A percentile compares a stretch with the other conserved stretches of the same genome.
These are phyloP conservation scores for Clarireedia hainanense DNA, from an alignment of 2,329 filamentous ascomycete genomes.

Conservation along the genomic window DNA sequence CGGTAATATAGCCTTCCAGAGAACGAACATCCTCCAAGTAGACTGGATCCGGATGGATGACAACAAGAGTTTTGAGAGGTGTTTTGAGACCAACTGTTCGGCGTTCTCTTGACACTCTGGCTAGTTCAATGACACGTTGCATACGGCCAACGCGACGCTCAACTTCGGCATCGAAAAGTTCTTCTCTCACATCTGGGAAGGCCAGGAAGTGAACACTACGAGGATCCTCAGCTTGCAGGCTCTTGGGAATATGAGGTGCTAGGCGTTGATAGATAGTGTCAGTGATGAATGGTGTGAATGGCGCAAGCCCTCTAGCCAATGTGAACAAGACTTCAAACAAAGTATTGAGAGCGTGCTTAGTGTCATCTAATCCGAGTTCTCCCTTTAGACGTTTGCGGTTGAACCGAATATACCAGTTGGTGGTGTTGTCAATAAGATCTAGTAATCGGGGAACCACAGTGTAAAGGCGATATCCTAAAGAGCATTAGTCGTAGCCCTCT, in stretches of 20 bases:
- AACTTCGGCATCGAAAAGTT: conserved; percentile 78
- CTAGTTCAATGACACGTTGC: conserved; percentile 93
- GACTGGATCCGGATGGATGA: conserved; percentile 75
- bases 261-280: conserved; percentile 89
- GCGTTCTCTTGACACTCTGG: conserved; percentile 77
- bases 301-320: conserved; percentile 77
- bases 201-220: conserved; percentile 87
- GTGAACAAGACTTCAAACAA: conserved; percentile 92
- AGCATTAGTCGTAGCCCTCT: conserved; percentile 6
- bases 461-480: conserved; percentile 63
- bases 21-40: conserved; percentile 84
- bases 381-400: conserved; percentile 89
- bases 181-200: conserved; percentile 81
- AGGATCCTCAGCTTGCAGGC: conserved; percentile 60
- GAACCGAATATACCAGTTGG: conserved; percentile 98
- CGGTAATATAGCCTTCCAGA: conserved; percentile 78
- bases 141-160: conserved; percentile 84
- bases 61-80: conserved; percentile 79
- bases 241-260: conserved; percentile 70
- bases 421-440: conserved; percentile 82
- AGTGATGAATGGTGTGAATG: conserved; percentile 92
- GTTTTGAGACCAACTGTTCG: conserved; percentile 81
- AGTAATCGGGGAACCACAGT: conserved; percentile 85
- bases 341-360: conserved; percentile 83
- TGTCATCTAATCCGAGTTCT: conserved; percentile 78